A percentile compares a stretch with the other conserved stretches of the same genome.
phyloP scores from a whole-genome alignment of 257 asterid species.

The Solanum tarijense region DNA sequence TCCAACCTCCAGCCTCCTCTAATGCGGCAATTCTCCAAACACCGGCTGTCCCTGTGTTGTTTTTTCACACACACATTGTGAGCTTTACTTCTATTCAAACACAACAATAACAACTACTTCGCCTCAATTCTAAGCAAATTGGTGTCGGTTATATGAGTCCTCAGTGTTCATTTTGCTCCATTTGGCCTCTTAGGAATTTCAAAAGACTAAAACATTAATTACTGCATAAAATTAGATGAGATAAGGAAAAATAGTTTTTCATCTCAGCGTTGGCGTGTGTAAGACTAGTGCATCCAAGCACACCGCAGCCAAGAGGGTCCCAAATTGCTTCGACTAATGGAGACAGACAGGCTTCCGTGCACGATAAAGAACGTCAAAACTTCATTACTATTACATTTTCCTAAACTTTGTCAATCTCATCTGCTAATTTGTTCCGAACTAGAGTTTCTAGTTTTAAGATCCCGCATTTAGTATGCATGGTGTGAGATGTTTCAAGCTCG shows the following conservation, averaged over 20 bases:
- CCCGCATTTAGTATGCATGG: not conserved
- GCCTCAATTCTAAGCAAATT: not conserved
- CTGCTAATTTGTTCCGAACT: not conserved
- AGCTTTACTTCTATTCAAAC: not conserved
- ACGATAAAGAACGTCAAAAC: not conserved
- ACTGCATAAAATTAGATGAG: not conserved
- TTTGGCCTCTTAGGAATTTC: not conserved
- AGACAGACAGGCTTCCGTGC: not conserved
- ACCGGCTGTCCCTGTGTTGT: conserved; percentile 26
- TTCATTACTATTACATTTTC: not conserved
- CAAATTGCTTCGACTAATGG: not conserved
- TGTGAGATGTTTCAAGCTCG: not conserved
- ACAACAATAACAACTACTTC: not conserved
- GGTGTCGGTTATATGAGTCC: not conserved
- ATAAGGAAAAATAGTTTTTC: not conserved
- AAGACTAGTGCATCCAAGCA: not conserved
- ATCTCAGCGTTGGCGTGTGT: not conserved
- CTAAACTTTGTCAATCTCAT: not conserved
- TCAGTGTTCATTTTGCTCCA: not conserved
- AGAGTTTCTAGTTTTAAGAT: not conserved
- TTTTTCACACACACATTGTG: not conserved
- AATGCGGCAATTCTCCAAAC: conserved; percentile 33
- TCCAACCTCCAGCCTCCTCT: conserved; percentile 40
- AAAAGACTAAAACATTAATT: too few relatives aligned
- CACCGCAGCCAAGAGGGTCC: not conserved